Evolutionary conservation across 345 rosid species (phyloP).

Genomic region (Pugionium cornutum): DNA sequence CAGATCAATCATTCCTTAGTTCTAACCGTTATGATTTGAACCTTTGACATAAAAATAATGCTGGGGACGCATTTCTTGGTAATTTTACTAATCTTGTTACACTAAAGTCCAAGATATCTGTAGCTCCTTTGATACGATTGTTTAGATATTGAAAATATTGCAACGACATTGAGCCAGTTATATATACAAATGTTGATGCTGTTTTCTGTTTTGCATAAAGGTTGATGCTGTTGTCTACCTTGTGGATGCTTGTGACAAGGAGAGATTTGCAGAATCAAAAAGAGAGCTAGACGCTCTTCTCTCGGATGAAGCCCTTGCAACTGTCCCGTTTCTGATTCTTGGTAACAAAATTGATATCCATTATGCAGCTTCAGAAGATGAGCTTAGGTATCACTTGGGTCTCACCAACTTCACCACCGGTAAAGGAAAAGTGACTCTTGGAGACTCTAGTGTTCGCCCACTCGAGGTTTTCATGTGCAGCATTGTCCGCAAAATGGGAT

Average conservation of each 20-base stretch:
- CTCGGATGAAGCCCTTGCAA: constrained; percentile 57
- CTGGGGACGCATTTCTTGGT: constrained; percentile 4
- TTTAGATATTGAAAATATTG: not conserved
- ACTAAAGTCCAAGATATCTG: not conserved
- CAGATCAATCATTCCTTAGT: not conserved
- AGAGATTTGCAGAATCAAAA: constrained; percentile 66
- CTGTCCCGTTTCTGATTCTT: constrained; percentile 62
- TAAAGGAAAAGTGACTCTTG: constrained; percentile 60
- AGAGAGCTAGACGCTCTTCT: constrained; percentile 68
- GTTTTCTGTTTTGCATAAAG: constrained; percentile 28
- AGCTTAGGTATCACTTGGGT: constrained; percentile 64
- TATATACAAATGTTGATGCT: not conserved
- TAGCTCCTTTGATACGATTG: not conserved
- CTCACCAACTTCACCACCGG: constrained; percentile 71
- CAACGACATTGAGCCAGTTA: not conserved
- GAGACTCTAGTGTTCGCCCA: constrained; percentile 57
- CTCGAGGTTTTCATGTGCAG: constrained; percentile 80
- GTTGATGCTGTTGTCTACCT: constrained; percentile 79
- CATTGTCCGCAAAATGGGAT: constrained; percentile 76
- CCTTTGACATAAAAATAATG: not conserved
- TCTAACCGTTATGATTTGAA: not conserved
- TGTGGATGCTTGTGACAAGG: constrained; percentile 70
- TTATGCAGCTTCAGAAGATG: constrained; percentile 75
- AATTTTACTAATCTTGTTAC: not conserved
- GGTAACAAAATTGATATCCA: constrained; percentile 76